Evolutionary conservation across 1,284 basidiomycete genomes (phyloP), one percentile per base, ranked within the genome.

Genomic region (Mycena sp.): DNA sequence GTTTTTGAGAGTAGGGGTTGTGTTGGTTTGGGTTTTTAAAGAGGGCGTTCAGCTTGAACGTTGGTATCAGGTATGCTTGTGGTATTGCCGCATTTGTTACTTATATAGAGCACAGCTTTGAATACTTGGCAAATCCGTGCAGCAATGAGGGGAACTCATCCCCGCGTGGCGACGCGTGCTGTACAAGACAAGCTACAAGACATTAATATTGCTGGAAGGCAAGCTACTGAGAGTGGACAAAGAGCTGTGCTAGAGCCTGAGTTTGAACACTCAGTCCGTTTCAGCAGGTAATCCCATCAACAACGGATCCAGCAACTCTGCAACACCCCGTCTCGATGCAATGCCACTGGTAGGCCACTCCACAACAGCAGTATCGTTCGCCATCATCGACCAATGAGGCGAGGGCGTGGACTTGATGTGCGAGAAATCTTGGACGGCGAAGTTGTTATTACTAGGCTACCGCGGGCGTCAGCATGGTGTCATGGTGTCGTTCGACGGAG

Each of bases 341-440:
- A 49, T 37, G 16, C 38, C 25, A 19, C 16, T 17, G 28, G 32
- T 29, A 30, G 43, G 53, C 58, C 58, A 65, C 25, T 25, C 46
- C 14, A 3, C 11, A 21, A 57, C 14, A 17, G 26, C 43, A 14
- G 35, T 21, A 12, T 63, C 55, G 6, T 17, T 25, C 1, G 57
- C 44, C 23, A 64, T 38, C 29, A 52, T 40, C 23, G 75, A 77
- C 91, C 91, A 95, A 73, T 95, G 86, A 9, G 93, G 92, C 3
- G 93, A 94, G 0, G 85, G 86, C 1, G 87, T 86, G 3, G 82
- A 70, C 37, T 87, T 81, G 61, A 94, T 90, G 74, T 94, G 93
- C 23, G 92, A 92, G 72, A 95, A 95, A 69, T 95, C 93, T 71
- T 91, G 90, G 7, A 93, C 85, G 2, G 79, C 63, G 6, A 80